Base-by-base conservation (phyloP, 108 stramenopile genomes). In the Pseudonitzschia multistriata region DNA sequence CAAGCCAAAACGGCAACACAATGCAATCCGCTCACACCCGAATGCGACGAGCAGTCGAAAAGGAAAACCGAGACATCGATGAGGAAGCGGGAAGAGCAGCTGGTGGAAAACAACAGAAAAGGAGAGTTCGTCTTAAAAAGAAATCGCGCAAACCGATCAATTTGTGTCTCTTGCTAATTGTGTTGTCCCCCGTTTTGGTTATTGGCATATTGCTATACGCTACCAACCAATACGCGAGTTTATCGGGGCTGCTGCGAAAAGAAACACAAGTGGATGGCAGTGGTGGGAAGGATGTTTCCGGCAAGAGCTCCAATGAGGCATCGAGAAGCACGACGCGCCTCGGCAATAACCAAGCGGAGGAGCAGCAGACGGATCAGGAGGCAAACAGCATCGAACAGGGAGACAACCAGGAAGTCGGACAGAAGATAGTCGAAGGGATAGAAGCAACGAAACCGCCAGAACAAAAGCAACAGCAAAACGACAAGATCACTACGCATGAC, bases 11-110 rank as follows among this genome's bases (percentile, higher is more conserved):
- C n/a, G n/a, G n/a, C n/a, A n/a, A n/a, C 57, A 59, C 17, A 11
- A 59, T 59, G 57, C 57, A 59, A 30, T 59, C 33, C 24, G n/a
- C 63, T 11, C 33, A 72, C 50, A 47, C 71, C 5, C 31, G 71
- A 19, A 72, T 72, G 71, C 71, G 71, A 72, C 62, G 71, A 15
- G 71, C 62, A 15, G 71, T 72, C 7, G 60, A 72, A 48, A 61
- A 63, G 31, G 71, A 72, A 54, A 72, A 54, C 49, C 62, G 36
- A 22, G 48, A 47, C 40, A 22, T 64, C 34, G 33, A 35, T n/a
- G n/a, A n/a, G n/a, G n/a, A 4, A 60, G 7, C 59, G 34, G 34
- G 21, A 33, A 60, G 10, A 2, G 15, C 50, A 24, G 15, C 21
- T 24, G 24, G 22, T 24, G 25, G 24, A 45, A 22, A 0, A 48